Base-by-base conservation (phyloP, 768 basidiomycete genomes). In the Trametes punicea region DNA sequence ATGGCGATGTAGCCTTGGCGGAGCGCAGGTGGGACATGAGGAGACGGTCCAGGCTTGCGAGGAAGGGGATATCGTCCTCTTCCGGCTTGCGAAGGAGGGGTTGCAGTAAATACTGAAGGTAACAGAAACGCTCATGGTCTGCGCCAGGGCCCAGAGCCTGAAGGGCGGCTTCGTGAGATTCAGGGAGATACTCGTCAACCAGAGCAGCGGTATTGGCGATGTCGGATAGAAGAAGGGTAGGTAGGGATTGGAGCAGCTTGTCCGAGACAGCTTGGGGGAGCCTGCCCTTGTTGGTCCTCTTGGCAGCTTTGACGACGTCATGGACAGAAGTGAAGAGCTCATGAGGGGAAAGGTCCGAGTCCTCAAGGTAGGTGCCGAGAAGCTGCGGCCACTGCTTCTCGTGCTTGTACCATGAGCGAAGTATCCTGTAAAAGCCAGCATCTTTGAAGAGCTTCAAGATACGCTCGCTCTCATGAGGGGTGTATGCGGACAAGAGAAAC, bases 351-450 rank as follows among this genome's bases (percentile, higher is more conserved):
- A 90, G 69, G 41, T 84, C 81, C 2, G 83, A 77, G 69, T 98
- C 95, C 18, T 82, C 77, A 38, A 98, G 68, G 65, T 86, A 89
- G 3, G 90, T 87, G 45, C 77, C 74, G 25, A 96, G 71, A 31
- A 98, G 75, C 15, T 80, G 76, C 3, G 80, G 77, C 94, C 93
- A 98, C 57, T 81, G 77, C 21, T 73, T 77, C 44, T 95, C 90
- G 46, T 85, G 84, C 16, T 81, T 78, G 71, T 92, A 84, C 78
- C 90, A 87, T 8, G 81, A 77, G 38, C 93, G 85, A 23, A 99
- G 75, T 57, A 99, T 95, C 34, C 94, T 83, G 69, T 85, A 95
- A 74, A 99, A 99, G 0, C 91, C 87, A 0, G 96, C 94, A 9
- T 74, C 66, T 64, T 88, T 82, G 67, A 98, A 96, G 2, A 93